Evolutionary conservation across 768 basidiomycete genomes (phyloP).

Genomic region (Lactarius psammicola): DNA sequence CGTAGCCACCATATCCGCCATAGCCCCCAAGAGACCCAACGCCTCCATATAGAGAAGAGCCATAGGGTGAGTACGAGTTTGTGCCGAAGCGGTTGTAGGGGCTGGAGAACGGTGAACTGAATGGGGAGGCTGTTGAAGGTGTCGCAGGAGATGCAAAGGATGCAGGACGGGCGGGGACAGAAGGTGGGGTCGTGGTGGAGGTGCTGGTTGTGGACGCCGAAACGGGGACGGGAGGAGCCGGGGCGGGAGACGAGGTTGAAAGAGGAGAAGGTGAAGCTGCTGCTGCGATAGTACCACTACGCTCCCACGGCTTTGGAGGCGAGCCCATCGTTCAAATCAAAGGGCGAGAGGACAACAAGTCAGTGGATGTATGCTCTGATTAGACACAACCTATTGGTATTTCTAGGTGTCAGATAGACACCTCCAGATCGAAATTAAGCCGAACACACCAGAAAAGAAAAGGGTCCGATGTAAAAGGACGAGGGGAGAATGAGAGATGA

Average conservation of each 20-base stretch:
- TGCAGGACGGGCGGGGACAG: conserved; percentile 64
- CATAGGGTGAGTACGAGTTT: conserved; percentile 36
- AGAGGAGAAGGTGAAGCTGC: conserved; percentile 36
- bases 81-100: conserved; percentile 47
- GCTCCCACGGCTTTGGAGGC: conserved; percentile 91
- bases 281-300: conserved; percentile 38
- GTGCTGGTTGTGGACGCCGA: conserved; percentile 3
- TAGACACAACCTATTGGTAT: background rate
- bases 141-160: conserved; percentile 38
- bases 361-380: background rate
- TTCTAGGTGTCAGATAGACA: background rate
- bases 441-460: background rate
- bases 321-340: conserved; percentile 57
- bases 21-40: conserved; percentile 41
- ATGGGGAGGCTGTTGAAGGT: conserved; percentile 36
- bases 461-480: background rate
- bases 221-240: conserved; percentile 1
- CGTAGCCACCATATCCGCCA: conserved; percentile 36
- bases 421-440: background rate
- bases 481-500: too few species aligned
- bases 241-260: conserved; percentile 50
- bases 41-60: conserved; percentile 48
- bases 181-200: conserved; percentile 30
- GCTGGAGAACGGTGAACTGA: conserved; percentile 36
- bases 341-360: conserved; percentile 10